Evolutionary conservation across 1,284 basidiomycete genomes (phyloP), one percentile per base, ranked within the genome.

Genomic region (Phellopilus nigrolimitatus): DNA sequence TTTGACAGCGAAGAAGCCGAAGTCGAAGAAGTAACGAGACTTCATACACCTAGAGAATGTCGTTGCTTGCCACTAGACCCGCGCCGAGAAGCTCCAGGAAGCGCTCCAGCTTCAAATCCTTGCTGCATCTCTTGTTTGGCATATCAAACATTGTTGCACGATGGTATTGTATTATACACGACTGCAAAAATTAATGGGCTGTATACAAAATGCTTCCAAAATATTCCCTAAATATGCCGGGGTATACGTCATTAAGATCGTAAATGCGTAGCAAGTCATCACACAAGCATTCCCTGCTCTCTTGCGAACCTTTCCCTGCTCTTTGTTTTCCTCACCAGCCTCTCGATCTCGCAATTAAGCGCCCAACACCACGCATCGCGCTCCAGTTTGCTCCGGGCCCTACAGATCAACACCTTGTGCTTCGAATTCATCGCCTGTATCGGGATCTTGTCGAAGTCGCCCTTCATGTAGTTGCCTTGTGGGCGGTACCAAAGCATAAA

Each of bases 331-430:
- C 84, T 70, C 47, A 77, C 75, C 6, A 86, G 66, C 66, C 80
- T 85, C 67, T 94, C 91, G 52, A 93, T 89, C 70, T 92, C 90
- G 48, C 75, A 76, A 57, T 85, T 87, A 59, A 94, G 67, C 13
- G 87, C 88, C 80, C 87, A 91, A 61, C 89, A 90, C 91, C 91
- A 94, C 19, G 84, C 75, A 64, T 94, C 91, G 24, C 91, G 71
- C 65, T 94, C 91, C 39, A 92, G 68, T 63, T 79, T 82, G 64
- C 81, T 90, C 62, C 91, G 72, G 42, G 88, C 84, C 52, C 82
- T 78, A 60, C 88, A 85, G 3, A 91, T 75, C 17, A 79, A 63
- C 53, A 82, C 60, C 62, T 84, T 84, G 55, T 80, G 71, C 62
- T 84, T 84, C 41, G 75, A 72, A 9, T 77, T 76, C 40, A 91